These are phyloP conservation scores for Calonectria hongkongensis DNA, from an alignment of 2,329 filamentous ascomycete species.

Conservation along the genomic window DNA sequence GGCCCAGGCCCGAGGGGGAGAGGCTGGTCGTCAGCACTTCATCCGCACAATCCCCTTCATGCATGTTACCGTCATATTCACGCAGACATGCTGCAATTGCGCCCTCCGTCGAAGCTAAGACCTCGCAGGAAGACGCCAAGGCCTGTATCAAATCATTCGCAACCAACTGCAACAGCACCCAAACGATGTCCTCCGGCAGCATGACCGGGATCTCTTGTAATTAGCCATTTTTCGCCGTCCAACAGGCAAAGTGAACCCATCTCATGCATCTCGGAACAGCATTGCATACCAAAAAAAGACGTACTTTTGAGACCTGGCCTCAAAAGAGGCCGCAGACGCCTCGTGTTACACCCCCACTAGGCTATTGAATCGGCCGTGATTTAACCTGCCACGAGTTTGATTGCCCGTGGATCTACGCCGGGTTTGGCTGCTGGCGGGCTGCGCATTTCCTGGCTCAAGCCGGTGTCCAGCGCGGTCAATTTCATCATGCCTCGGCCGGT, in stretches of 20 bases:
- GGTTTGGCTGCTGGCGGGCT: constrained; percentile 21
- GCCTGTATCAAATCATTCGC: not conserved
- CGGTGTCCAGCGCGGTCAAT: constrained; percentile 9
- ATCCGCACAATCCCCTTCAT: constrained; percentile 25
- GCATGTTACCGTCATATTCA: constrained; percentile 35
- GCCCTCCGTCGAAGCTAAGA: not conserved
- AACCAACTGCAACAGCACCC: not conserved
- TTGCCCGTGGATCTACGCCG: constrained; percentile 40
- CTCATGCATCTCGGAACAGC: constrained; percentile 8
- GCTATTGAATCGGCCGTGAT: constrained; percentile 32
- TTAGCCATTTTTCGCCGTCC: not conserved
- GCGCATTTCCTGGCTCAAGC: constrained; percentile 29
- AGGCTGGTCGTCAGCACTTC: constrained; percentile 33
- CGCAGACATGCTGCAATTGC: constrained; percentile 41
- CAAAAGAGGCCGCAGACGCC: constrained; percentile 26
- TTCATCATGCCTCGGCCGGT: constrained; percentile 22
- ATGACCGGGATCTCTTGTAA: not conserved
- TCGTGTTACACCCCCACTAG: constrained; percentile 26
- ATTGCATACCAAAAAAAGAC: constrained; percentile 6
- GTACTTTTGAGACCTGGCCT: constrained; percentile 19
- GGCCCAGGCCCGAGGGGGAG: constrained; percentile 19
- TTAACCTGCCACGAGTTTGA: constrained; percentile 33
- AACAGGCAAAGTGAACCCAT: not conserved
- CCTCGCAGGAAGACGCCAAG: not conserved
- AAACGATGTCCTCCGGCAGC: not conserved